Base-by-base conservation (phyloP, 1,284 basidiomycete species). In the Leccinum ponderosum region DNA sequence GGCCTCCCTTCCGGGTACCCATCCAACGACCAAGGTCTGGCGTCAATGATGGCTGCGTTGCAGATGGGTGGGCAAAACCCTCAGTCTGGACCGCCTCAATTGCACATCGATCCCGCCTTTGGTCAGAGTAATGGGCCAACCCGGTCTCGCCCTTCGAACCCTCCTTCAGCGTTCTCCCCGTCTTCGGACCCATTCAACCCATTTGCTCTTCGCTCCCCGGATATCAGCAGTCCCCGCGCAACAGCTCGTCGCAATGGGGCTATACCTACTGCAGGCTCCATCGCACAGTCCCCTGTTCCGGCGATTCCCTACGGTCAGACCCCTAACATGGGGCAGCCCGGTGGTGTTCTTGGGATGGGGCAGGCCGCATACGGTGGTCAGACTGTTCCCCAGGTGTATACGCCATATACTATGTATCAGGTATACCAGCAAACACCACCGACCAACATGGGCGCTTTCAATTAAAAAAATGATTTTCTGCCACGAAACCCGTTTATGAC, bases 31-130 rank as follows among this genome's bases (percentile, higher is more conserved):
- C 90, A 92, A 72, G 89, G 89, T 17, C 77, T 93, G 56, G 90
- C 91, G 58, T 91, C 90, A 15, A 93, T 93, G 90, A 93, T 93
- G 90, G 91, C 91, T 37, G 88, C 91, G 9, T 77, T 93, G 66
- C 90, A 92, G 74, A 92, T 92, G 90, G 91, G 90, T 66, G 89
- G 89, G 42, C 90, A 91, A 73, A 90, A 91, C 65, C 85, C 90
- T 14, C 89, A 91, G 69, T 87, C 88, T 47, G 90, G 86, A n/a
- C 89, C 86, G 44, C 83, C 89, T 53, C 86, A 87, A 67, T 77
- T 90, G 42, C 86, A 90, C 60, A 84, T 89, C 60, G 89, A 93
- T 66, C 85, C 89, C 6, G 70, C 72, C 2, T 91, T 85, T 69
- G 78, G 76, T 56, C 75, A 77, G 58, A 72, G 71, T 58, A 68